Base-by-base conservation (phyloP, 495 filamentous ascomycete species). In the Penicillium longicatenatum region DNA sequence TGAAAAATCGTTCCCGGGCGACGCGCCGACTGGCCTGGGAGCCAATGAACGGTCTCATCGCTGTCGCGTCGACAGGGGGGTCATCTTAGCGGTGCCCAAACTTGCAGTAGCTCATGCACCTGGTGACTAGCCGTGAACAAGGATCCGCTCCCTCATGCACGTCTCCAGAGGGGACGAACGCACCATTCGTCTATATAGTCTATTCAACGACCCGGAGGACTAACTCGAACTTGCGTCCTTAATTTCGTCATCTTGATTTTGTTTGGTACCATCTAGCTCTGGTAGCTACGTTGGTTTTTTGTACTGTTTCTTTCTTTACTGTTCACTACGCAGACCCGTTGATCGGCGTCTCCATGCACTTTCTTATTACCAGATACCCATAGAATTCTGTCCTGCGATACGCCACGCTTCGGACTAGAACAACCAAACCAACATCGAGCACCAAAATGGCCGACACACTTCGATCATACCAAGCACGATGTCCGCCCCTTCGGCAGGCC, bases 401-500 rank as follows among this genome's bases (percentile, higher is more conserved):
- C 47, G 57, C 43, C 37, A 62, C 52, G 43, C 31, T 51, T 50
- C 57, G 58, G 58, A 54, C 62, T 63, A 42, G 41, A 70, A 57
- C 52, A 41, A 49, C 6, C 19, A 29, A 29, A 17, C 22, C 21
- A 26, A 48, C 24, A 48, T 48, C 45, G 24, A 48, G 45, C 45
- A 48, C 33, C 69, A 75, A 75, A 60, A 83, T 91, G 89, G 82
- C 80, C 67, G 67, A 83, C 81, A 70, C 79, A 68, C 65, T 83
- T 65, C 79, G 88, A 62, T 81, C 84, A 57, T 73, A 82, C 67
- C 83, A 76, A 60, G 81, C 64, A 29, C 71, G 73, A 73, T 76
- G 59, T 62, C 83, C 87, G 59, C 84, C 83, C 57, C 80, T 82
- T 66, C 84, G 78, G 89, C 91, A 82, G 89, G 89, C 71, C 80